Evolutionary conservation across 2,329 filamentous ascomycete genomes (phyloP), one percentile per base, ranked within the genome.

Genomic region (Penicillium nordicum): DNA sequence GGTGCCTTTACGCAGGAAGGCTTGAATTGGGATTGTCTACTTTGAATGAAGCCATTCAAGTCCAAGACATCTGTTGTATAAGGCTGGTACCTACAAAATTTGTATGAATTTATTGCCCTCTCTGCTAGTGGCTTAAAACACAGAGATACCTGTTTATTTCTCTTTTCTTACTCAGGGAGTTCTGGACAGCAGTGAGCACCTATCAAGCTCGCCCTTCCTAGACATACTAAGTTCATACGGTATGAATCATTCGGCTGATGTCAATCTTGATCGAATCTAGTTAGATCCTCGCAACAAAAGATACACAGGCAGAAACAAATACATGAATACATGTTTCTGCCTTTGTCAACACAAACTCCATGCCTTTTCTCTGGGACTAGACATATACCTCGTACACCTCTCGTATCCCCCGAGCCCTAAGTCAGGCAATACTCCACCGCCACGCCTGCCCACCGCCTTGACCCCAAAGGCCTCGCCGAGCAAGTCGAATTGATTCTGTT

Each of bases 371-470:
- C 21, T 25, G 4, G 7, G 5, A 27, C 29, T 12, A 6, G 12
- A 38, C 11, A 27, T 11, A 38, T 5, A 5, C 40, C 48, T 43
- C 29, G 29, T 25, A 50, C n/a, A n/a, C 27, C 34, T 29, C 34
- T 34, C 18, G 23, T 56, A n/a, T 29, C 25, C 29, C 11, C 11
- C 25, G n/a, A 53, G 40, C 43, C 43, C 43, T 41, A 55, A 55
- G 27, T 40, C 34, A 21, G 48, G 52, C 52, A 54, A 50, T 54
- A 50, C 18, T 21, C 21, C 41, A 55, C 48, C 48, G 48, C 48
- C 34, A 18, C n/a, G 14, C 18, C 7, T 9, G 1, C 27, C 30
- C 47, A 55, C 53, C 53, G 53, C 53, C 48, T 27, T 36, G 14
- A 54, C 43, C 50, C 42, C 38, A 42, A 51, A 11, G n/a, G 41